These are phyloP conservation scores for Psilocybe cubensis DNA, from an alignment of 768 basidiomycete genomes.

Conservation along the genomic window DNA sequence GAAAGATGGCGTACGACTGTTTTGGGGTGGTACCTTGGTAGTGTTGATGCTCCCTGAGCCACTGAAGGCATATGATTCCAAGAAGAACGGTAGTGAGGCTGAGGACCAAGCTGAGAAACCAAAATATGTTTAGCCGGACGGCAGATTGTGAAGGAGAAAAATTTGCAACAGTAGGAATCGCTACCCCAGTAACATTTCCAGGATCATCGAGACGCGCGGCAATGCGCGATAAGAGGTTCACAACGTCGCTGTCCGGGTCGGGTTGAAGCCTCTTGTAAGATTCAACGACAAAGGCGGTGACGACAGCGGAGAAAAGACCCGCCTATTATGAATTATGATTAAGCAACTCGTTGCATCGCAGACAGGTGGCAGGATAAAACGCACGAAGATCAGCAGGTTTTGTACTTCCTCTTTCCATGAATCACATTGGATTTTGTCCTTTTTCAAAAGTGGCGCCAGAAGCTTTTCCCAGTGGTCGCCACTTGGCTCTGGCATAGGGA, in stretches of 20 bases:
- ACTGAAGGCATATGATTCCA: slow-evolving; percentile 17
- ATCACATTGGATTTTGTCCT: slow-evolving; percentile 19
- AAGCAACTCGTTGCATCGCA: neutral
- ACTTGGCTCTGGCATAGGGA: slow-evolving; percentile 10
- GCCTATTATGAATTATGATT: slow-evolving; percentile 14
- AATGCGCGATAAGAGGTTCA: slow-evolving; percentile 15
- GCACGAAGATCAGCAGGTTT: slow-evolving; percentile 25
- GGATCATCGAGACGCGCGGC: slow-evolving; percentile 1
- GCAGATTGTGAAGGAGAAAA: slow-evolving; percentile 8
- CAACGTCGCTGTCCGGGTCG: slow-evolving; percentile 15
- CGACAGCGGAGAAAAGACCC: slow-evolving; percentile 26
- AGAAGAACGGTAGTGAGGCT: slow-evolving; percentile 16
- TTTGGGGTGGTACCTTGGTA: slow-evolving; percentile 9
- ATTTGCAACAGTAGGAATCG: neutral
- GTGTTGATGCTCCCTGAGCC: slow-evolving; percentile 17
- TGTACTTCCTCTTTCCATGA: slow-evolving; percentile 22
- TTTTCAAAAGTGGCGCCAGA: slow-evolving; percentile 8
- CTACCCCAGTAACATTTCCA: neutral
- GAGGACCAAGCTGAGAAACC: slow-evolving; percentile 17
- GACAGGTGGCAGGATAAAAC: neutral
- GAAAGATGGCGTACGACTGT: slow-evolving; percentile 19
- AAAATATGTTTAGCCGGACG: slow-evolving; percentile 14
- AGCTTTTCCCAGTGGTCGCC: slow-evolving; percentile 9
- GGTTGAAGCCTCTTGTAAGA: slow-evolving; percentile 19
- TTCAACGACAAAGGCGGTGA: slow-evolving; percentile 17